A percentile compares a stretch with the other conserved stretches of the same genome.
These are phyloP conservation scores for Omphalotus olearius DNA, from an alignment of 1,284 basidiomycete species.

Conservation along the genomic window DNA sequence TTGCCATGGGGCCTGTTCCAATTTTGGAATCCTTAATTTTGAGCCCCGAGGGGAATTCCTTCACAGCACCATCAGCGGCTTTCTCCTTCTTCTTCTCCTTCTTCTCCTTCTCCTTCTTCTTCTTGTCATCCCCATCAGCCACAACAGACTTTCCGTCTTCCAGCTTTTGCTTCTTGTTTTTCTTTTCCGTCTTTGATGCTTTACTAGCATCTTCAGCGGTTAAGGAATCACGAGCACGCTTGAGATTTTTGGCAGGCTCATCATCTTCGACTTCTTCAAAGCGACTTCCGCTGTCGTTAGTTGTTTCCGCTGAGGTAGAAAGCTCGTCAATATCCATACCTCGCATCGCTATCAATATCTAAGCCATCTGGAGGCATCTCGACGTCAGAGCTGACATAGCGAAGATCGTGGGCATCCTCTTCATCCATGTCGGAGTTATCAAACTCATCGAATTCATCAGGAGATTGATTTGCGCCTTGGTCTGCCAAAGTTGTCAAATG, in stretches of 20 bases:
- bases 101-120: slow-evolving; percentile 38
- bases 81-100: slow-evolving; percentile 24
- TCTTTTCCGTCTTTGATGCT: slow-evolving; percentile 56
- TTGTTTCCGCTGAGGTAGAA: background rate
- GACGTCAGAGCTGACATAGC: slow-evolving; percentile 75
- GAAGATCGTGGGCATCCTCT: slow-evolving; percentile 58
- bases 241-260: slow-evolving; percentile 23
- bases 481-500: slow-evolving; percentile 28
- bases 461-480: slow-evolving; percentile 47
- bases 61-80: slow-evolving; percentile 35
- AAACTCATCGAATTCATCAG: slow-evolving; percentile 35
- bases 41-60: slow-evolving; percentile 67
- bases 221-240: slow-evolving; percentile 61
- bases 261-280: slow-evolving; percentile 59
- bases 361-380: slow-evolving; percentile 56
- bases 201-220: slow-evolving; percentile 36
- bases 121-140: slow-evolving; percentile 34
- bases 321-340: slow-evolving; percentile 29
- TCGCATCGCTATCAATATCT: slow-evolving; percentile 52
- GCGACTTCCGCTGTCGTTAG: slow-evolving; percentile 37
- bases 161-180: slow-evolving; percentile 74
- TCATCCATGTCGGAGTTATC: slow-evolving; percentile 45
- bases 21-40: slow-evolving; percentile 75
- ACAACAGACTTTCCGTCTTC: slow-evolving; percentile 53
- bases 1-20: slow-evolving; percentile 81